These are phyloP conservation scores for Hypoxylon sp. DNA, from an alignment of 2,329 filamentous ascomycete genomes.

Conservation along the genomic window DNA sequence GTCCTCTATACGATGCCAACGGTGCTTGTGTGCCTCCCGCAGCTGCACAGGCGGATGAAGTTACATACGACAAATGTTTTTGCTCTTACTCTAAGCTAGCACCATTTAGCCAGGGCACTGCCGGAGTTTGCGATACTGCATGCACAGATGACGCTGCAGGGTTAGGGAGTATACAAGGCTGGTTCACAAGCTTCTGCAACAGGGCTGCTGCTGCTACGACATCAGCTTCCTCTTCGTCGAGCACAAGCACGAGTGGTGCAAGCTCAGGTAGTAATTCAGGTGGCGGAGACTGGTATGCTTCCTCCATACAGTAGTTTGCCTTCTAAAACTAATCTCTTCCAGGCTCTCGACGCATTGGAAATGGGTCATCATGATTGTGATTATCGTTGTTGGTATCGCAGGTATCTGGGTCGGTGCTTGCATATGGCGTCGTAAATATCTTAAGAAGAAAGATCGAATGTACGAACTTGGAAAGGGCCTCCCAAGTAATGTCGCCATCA, in stretches of 20 bases:
- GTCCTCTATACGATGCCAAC: constrained; percentile 77
- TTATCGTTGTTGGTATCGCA: constrained; percentile 78
- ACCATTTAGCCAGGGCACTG: constrained; percentile 68
- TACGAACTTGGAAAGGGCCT: constrained; percentile 64
- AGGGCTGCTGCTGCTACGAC: constrained; percentile 56
- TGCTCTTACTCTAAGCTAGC: constrained; percentile 75
- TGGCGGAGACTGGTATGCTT: constrained; percentile 64
- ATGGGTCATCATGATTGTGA: constrained; percentile 86
- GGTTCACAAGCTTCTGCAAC: constrained; percentile 78
- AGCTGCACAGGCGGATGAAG: constrained; percentile 62
- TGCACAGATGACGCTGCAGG: constrained; percentile 68
- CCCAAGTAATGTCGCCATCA: constrained; percentile 56
- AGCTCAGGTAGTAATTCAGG: constrained; percentile 51
- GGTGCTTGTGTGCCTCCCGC: constrained; percentile 76
- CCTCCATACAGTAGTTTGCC: background rate
- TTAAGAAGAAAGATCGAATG: constrained; percentile 76
- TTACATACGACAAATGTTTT: constrained; percentile 78
- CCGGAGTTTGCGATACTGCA: constrained; percentile 73
- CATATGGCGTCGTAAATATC: constrained; percentile 80
- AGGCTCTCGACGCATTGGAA: constrained; percentile 80
- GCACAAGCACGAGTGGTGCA: constrained; percentile 47
- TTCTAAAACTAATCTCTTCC: constrained; percentile 21
- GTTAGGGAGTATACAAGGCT: constrained; percentile 72
- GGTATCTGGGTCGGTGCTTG: constrained; percentile 77
- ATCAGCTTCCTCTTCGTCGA: constrained; percentile 49